These are phyloP conservation scores for Penicillium maclennaniae DNA, from an alignment of 495 filamentous ascomycete genomes.

Conservation along the genomic window DNA sequence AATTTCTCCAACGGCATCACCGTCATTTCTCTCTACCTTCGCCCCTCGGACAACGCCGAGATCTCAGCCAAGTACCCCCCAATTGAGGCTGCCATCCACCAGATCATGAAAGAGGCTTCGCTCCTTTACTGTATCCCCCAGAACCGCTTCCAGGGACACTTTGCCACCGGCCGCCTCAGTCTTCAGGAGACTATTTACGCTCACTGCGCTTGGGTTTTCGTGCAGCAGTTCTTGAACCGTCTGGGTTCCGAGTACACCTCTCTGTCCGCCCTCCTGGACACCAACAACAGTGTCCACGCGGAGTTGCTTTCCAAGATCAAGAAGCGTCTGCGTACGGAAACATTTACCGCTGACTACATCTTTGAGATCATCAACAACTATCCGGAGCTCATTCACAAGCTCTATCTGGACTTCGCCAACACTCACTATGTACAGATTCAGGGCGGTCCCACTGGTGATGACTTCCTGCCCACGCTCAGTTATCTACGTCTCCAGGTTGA, in stretches of 20 bases:
- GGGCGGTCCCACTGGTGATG: slow-evolving; percentile 63
- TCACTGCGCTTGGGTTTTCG: slow-evolving; percentile 95
- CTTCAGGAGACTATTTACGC: slow-evolving; percentile 96
- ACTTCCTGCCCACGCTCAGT: slow-evolving; percentile 77
- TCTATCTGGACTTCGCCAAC: slow-evolving; percentile 90
- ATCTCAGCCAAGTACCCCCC: slow-evolving; percentile 59
- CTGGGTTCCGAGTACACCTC: slow-evolving; percentile 89
- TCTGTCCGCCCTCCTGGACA: slow-evolving; percentile 74
- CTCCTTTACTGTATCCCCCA: slow-evolving; percentile 97
- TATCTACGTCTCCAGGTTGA: slow-evolving; percentile 70
- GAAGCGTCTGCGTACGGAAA: slow-evolving; percentile 89
- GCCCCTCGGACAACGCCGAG: slow-evolving; percentile 55
- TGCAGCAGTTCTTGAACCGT: slow-evolving; percentile 95
- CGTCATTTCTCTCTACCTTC: slow-evolving; percentile 90
- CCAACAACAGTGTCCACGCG: slow-evolving; percentile 75
- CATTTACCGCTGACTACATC: slow-evolving; percentile 97
- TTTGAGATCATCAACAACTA: slow-evolving; percentile 93
- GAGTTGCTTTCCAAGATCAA: slow-evolving; percentile 95
- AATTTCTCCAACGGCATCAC: slow-evolving; percentile 98
- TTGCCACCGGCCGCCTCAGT: slow-evolving; percentile 82
- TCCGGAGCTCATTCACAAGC: slow-evolving; percentile 77
- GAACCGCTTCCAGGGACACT: slow-evolving; percentile 88
- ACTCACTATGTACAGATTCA: slow-evolving; percentile 84
- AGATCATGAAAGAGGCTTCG: slow-evolving; percentile 98
- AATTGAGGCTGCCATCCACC: slow-evolving; percentile 92